Evolutionary conservation across 1,284 basidiomycete genomes (phyloP).

Genomic region (Malassezia sympodialis): DNA sequence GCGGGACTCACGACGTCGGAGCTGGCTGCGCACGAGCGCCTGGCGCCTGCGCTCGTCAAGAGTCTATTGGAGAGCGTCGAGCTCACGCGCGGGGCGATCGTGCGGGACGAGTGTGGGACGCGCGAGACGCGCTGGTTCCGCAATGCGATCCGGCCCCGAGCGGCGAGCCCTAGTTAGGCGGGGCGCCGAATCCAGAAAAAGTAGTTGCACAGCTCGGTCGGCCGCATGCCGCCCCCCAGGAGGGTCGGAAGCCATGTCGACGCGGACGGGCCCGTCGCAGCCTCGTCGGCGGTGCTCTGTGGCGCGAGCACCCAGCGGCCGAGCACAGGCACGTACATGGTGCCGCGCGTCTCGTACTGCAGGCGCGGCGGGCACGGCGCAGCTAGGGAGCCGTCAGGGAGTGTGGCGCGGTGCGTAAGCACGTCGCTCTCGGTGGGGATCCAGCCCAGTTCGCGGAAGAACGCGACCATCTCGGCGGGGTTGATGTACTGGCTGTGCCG

Average conservation of each 20-base stretch:
- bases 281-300: constrained; percentile 11
- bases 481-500: constrained; percentile 82
- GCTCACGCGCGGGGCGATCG: constrained; percentile 21
- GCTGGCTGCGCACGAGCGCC: constrained; percentile 27
- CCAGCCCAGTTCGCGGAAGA: constrained; percentile 60
- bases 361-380: constrained; percentile 24
- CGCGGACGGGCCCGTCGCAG: neutral
- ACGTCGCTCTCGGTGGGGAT: neutral
- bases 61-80: constrained; percentile 39
- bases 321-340: constrained; percentile 35
- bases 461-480: constrained; percentile 73
- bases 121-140: constrained; percentile 33
- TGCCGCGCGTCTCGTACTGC: constrained; percentile 35
- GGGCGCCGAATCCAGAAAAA: constrained; percentile 45
- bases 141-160: constrained; percentile 13
- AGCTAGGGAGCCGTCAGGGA: neutral
- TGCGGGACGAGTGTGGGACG: constrained; percentile 35
- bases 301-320: constrained; percentile 27
- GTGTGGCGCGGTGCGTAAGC: neutral
- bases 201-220: constrained; percentile 39
- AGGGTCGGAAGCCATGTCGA: constrained; percentile 1
- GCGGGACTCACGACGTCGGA: constrained; percentile 30
- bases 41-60: constrained; percentile 28
- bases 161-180: too few species aligned
- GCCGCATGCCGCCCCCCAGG: constrained; percentile 10